These are phyloP conservation scores for Ceratocystiopsis sp. DNA, from an alignment of 2,329 filamentous ascomycete genomes.

Conservation along the genomic window DNA sequence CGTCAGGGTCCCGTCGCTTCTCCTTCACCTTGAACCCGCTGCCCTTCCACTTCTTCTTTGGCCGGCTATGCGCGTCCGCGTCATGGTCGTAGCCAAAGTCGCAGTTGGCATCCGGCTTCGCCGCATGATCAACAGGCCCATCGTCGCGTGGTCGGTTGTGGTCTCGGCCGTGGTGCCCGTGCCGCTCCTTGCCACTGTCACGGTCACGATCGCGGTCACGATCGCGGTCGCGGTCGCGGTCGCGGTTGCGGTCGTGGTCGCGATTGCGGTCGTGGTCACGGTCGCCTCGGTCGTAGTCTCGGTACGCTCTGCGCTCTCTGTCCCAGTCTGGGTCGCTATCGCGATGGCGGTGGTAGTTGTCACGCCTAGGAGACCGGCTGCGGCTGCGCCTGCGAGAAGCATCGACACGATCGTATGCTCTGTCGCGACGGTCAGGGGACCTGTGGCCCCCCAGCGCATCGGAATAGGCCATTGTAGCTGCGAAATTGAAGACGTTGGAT, in stretches of 20 bases:
- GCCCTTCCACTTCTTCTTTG: conserved; percentile 8
- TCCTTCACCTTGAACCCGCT: conserved; percentile 45
- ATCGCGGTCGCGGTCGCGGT: conserved; percentile 16
- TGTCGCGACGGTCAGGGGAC: too few species aligned
- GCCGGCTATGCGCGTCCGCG: conserved; percentile 13
- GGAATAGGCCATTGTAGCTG: too few species aligned
- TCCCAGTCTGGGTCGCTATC: neutral
- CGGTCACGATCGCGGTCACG: conserved; percentile 11
- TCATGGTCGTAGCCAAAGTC: conserved; percentile 13
- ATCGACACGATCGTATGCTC: neutral
- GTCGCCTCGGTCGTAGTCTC: conserved; percentile 6
- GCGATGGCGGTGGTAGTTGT: neutral
- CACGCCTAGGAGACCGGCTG: conserved; percentile 3
- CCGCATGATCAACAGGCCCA: neutral
- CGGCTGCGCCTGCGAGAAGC: conserved; percentile 1
- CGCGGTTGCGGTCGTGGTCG: conserved; percentile 3
- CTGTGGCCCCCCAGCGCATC: too few species aligned
- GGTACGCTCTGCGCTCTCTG: neutral
- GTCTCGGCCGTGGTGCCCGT: conserved; percentile 14
- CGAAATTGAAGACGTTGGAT: too few species aligned
- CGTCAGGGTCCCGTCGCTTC: conserved; percentile 28
- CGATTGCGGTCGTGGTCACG: conserved; percentile 7
- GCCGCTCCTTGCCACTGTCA: conserved; percentile 6
- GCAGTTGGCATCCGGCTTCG: conserved; percentile 1
- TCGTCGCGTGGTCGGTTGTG: conserved; percentile 6